Conservation (phyloP, 2,329 filamentous ascomycete species). For the Setomelanomma holmii region DNA sequence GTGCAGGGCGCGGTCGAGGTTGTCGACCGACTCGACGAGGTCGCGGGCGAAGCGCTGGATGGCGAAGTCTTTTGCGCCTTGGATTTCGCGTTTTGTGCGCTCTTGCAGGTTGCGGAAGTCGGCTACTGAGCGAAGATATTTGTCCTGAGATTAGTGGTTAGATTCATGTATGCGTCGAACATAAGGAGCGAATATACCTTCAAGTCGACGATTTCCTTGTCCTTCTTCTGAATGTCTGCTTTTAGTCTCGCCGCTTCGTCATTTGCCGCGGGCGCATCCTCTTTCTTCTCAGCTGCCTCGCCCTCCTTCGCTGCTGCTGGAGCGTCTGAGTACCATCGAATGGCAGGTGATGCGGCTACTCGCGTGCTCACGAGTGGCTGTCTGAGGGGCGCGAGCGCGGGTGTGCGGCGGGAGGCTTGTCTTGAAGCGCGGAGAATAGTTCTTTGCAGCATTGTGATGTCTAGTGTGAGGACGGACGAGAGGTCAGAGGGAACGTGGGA, state of each 20-base stretch:
- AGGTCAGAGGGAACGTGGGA: background rate
- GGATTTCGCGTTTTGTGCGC: slow-evolving; percentile 88
- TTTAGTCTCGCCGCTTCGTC: slow-evolving; percentile 52
- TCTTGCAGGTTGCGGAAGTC: slow-evolving; percentile 99
- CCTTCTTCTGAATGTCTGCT: slow-evolving; percentile 74
- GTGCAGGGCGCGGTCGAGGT: slow-evolving; percentile 88
- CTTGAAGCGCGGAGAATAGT: slow-evolving; percentile 57
- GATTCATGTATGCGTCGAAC: background rate
- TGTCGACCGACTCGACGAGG: slow-evolving; percentile 93
- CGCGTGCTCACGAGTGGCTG: slow-evolving; percentile 38
- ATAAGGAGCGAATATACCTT: slow-evolving; percentile 68
- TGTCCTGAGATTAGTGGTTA: slow-evolving; percentile 68
- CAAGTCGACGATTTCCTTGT: slow-evolving; percentile 77
- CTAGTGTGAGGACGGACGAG: slow-evolving; percentile 8
- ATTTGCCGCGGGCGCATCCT: slow-evolving; percentile 42
- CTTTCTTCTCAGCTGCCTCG: slow-evolving; percentile 55
- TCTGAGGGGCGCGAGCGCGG: slow-evolving; percentile 47
- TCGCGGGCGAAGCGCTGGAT: slow-evolving; percentile 95
- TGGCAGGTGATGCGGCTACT: slow-evolving; percentile 36
- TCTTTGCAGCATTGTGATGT: slow-evolving; percentile 58
- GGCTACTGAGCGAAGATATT: slow-evolving; percentile 90
- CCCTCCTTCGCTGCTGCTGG: slow-evolving; percentile 52
- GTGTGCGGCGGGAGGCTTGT: slow-evolving; percentile 52
- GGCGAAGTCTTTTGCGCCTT: slow-evolving; percentile 86
- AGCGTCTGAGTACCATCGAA: slow-evolving; percentile 58